phyloP scores from a whole-genome alignment of 176 grass and related monocot genomes.

The Poa annua region DNA sequence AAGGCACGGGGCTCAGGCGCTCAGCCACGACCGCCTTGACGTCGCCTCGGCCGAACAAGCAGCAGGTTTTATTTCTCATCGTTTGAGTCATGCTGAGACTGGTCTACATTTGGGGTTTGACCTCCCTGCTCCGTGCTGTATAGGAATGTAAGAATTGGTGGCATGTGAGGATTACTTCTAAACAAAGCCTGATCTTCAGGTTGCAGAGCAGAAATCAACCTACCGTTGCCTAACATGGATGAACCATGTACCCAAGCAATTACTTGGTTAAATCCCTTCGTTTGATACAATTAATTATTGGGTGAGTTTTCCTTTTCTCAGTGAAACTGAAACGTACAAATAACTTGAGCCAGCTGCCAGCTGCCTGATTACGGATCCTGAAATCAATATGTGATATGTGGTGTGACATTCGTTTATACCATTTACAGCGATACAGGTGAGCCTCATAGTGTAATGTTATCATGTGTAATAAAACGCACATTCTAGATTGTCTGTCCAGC shows the following conservation, averaged over 20 bases:
- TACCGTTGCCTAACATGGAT: constrained; percentile 83
- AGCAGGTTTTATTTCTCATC: neutral
- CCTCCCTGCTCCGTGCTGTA: no score
- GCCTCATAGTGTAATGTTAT: neutral
- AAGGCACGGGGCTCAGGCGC: no score
- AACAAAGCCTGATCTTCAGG: constrained; percentile 61
- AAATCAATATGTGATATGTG: constrained; percentile 91
- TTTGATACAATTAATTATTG: constrained; percentile 31
- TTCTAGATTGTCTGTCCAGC: constrained; percentile 13
- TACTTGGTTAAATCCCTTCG: constrained; percentile 19
- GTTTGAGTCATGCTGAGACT: no score
- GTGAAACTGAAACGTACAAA: constrained; percentile 76
- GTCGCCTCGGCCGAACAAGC: no score
- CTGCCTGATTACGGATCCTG: constrained; percentile 71
- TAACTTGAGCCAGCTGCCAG: constrained; percentile 72
- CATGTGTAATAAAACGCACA: neutral
- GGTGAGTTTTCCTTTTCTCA: constrained; percentile 40
- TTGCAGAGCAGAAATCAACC: constrained; percentile 82
- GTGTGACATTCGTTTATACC: constrained; percentile 43
- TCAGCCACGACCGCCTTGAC: no score
- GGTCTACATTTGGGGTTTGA: no score
- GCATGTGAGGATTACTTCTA: constrained; percentile 27
- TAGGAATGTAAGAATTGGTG: no score
- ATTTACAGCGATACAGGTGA: neutral
- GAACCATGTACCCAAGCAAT: constrained; percentile 36